phyloP scores from a whole-genome alignment of 208 protist genomes.

The Crithidia thermophila region DNA sequence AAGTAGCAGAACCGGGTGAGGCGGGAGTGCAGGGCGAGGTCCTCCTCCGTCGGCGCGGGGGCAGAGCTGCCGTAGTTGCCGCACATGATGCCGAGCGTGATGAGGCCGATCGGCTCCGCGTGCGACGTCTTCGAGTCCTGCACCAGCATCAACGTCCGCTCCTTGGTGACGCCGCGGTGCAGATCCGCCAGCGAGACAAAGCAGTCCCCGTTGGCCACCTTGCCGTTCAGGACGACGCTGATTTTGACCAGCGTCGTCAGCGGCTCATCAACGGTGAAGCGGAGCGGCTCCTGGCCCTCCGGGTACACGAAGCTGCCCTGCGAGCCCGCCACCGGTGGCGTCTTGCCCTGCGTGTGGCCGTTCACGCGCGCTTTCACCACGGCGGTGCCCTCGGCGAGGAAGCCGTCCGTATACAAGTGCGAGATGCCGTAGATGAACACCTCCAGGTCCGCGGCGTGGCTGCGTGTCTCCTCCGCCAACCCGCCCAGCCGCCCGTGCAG shows the following conservation, averaged over 20 bases:
- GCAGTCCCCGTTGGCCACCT: slow-evolving; percentile 59
- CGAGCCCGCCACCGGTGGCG: slow-evolving; percentile 28
- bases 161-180: slow-evolving; percentile 48
- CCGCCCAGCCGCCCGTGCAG: neutral
- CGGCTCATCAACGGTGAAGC: slow-evolving; percentile 52
- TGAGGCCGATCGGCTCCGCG: slow-evolving; percentile 57
- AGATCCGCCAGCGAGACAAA: slow-evolving; percentile 60
- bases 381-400: slow-evolving; percentile 47
- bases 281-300: slow-evolving; percentile 33
- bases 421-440: slow-evolving; percentile 51
- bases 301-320: slow-evolving; percentile 54
- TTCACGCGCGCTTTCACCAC: slow-evolving; percentile 62
- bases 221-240: slow-evolving; percentile 47
- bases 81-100: slow-evolving; percentile 64
- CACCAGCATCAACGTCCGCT: slow-evolving; percentile 74
- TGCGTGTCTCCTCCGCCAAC: slow-evolving; percentile 4
- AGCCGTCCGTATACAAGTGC: slow-evolving; percentile 49
- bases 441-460: slow-evolving; percentile 29
- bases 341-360: slow-evolving; percentile 43
- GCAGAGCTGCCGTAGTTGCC: slow-evolving; percentile 52
- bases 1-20: slow-evolving; percentile 74
- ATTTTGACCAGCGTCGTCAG: slow-evolving; percentile 49
- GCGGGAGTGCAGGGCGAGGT: slow-evolving; percentile 49
- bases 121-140: slow-evolving; percentile 35
- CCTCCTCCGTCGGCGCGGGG: slow-evolving; percentile 33